Evolutionary conservation across 2,329 filamentous ascomycete genomes (phyloP), one percentile per base, ranked within the genome.

Genomic region (Colletotrichum simmondsii): DNA sequence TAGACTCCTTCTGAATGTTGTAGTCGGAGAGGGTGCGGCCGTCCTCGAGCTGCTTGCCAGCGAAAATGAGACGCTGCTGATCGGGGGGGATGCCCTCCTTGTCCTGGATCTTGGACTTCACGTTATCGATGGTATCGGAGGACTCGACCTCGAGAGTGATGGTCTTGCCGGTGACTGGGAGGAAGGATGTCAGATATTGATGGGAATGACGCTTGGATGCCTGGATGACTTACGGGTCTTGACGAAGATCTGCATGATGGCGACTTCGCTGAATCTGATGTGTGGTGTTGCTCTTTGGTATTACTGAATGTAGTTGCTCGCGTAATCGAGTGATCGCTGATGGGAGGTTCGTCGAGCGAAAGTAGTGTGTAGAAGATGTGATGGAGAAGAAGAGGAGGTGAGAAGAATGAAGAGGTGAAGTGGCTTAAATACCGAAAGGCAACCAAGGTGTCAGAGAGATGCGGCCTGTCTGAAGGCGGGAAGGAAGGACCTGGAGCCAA

Each of bases 211-310:
- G 59, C 32, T 2, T 37, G 30, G 63, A 32, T 10, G 53, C 75
- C 76, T 72, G 65, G 76, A 78, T 46, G 79, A 92, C 93, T 90
- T 88, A 95, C 93, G 91, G 79, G 95, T 98, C 92, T 98, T 98
- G 81, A 98, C 95, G 86, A 98, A 98, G 90, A 98, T 98, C 90
- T 98, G 95, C 95, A 98, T 97, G 85, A 77, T 92, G 85, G 77
- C 82, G 81, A 78, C 78, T 78, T 76, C 61, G 68, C 72, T 75
- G 74, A 46, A 71, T 76, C 72, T 78, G 75, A 65, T 76, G 70
- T 77, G 74, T 65, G 66, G 72, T 76, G 63, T 46, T 74, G 60
- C 63, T 64, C 32, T 74, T 58, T 58, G 61, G 72, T 65, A 14
- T 42, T 22, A 30, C n/a, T 60, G 19, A 35, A 53, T 56, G 37